A percentile compares a stretch with the other conserved stretches of the same genome.
Conservation (phyloP, 1,284 basidiomycete species). For the Tilletia setariae region DNA sequence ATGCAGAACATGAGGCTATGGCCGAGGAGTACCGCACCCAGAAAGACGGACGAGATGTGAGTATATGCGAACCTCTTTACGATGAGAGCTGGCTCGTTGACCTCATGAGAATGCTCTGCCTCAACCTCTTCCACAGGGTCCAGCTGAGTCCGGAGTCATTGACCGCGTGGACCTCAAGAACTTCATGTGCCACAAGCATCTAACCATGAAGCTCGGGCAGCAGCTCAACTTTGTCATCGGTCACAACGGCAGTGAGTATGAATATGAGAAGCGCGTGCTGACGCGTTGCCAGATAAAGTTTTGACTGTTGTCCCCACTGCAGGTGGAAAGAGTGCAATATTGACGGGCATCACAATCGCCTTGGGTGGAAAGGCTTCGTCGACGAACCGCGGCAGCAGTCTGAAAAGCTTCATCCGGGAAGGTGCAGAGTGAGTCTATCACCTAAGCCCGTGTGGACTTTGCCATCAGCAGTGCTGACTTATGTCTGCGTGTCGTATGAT, state of each 20-base stretch:
- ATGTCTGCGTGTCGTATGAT: neutral
- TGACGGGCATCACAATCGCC: constrained; percentile 88
- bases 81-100: neutral
- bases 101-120: neutral
- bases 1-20: constrained; percentile 10
- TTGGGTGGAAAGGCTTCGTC: constrained; percentile 85
- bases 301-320: constrained; percentile 57
- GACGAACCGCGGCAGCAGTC: constrained; percentile 73
- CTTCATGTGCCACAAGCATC: constrained; percentile 92
- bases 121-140: constrained; percentile 13
- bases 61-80: too few species aligned
- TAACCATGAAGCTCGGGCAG: constrained; percentile 72
- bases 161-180: constrained; percentile 80
- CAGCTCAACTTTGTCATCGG: constrained; percentile 98
- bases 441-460: constrained; percentile 3
- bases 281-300: neutral
- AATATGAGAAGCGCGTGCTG: too few species aligned
- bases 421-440: constrained; percentile 67
- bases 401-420: constrained; percentile 84
- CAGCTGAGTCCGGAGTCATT: constrained; percentile 79
- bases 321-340: constrained; percentile 87
- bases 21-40: neutral
- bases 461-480: neutral
- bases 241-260: constrained; percentile 59
- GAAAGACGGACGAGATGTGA: neutral